Percentiles rank a stretch among this genome's conserved stretches.
Evolutionary conservation across 2,329 filamentous ascomycete species (phyloP).

Genomic region (Thermochaetoides dissita): DNA sequence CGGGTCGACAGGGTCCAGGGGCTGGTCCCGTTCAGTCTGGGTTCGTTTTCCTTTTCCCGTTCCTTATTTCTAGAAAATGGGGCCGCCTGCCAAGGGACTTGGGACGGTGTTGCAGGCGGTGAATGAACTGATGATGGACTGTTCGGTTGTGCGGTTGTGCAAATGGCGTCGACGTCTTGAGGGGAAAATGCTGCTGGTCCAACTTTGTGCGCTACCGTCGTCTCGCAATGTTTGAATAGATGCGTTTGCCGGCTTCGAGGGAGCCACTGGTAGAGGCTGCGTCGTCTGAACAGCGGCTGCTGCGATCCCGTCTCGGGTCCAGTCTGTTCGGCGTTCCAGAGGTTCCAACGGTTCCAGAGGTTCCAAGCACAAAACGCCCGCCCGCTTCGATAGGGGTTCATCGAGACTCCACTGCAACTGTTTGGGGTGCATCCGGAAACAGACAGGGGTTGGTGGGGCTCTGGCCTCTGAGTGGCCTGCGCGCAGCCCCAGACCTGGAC

Average conservation of each 20-base stretch:
- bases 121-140: constrained; percentile 3
- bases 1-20: constrained; percentile 1
- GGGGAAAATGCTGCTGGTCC: too few species aligned
- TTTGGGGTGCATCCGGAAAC: constrained; percentile 9
- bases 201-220: too few species aligned
- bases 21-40: too few species aligned
- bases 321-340: constrained; percentile 5
- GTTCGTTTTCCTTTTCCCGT: too few species aligned
- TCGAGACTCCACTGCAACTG: constrained; percentile 6
- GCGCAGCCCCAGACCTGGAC: background rate
- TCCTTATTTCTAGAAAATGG: too few species aligned
- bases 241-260: background rate
- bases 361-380: constrained; percentile 7
- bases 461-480: background rate
- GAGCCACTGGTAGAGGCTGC: too few species aligned
- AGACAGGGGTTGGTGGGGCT: constrained; percentile 3
- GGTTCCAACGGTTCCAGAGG: constrained; percentile 9
- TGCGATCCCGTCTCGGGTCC: constrained; percentile 10
- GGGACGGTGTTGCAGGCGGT: constrained; percentile 4
- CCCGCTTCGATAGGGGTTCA: constrained; percentile 14
- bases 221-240: constrained; percentile 7
- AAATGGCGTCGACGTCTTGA: constrained; percentile 4
- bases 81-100: constrained; percentile 1
- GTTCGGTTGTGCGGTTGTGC: too few species aligned
- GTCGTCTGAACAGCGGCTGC: too few species aligned